Evolutionary conservation across 2,329 filamentous ascomycete genomes (phyloP).

Genomic region (Mariannaea sp.): DNA sequence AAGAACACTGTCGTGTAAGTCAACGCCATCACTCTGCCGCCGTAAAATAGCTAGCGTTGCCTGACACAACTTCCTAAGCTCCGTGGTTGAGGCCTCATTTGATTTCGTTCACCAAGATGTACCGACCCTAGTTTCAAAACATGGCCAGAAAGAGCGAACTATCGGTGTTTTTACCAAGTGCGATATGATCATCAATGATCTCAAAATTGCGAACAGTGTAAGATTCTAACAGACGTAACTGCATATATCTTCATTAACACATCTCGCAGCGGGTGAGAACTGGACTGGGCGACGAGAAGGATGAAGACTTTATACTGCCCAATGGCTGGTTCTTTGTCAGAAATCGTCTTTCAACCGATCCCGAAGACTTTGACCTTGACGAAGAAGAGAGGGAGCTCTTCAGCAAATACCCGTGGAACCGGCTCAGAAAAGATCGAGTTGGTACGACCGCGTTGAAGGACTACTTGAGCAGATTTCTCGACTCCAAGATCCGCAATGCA

Average conservation of each 20-base stretch:
- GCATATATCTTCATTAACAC: constrained; percentile 1
- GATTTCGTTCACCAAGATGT: constrained; percentile 42
- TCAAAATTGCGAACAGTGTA: constrained; percentile 18
- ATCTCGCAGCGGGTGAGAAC: constrained; percentile 20
- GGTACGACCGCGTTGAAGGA: constrained; percentile 39
- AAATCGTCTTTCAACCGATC: constrained; percentile 38
- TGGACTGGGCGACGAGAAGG: constrained; percentile 1
- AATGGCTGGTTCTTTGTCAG: constrained; percentile 46
- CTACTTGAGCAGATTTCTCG: constrained; percentile 39
- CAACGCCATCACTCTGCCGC: not conserved
- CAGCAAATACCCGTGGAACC: constrained; percentile 36
- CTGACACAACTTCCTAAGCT: constrained; percentile 34
- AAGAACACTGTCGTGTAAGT: constrained; percentile 48
- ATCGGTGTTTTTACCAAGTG: constrained; percentile 48
- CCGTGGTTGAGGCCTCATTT: constrained; percentile 40
- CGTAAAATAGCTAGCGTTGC: not conserved
- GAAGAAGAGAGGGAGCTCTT: constrained; percentile 39
- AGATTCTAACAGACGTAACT: not conserved
- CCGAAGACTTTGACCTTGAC: constrained; percentile 33
- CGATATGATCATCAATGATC: constrained; percentile 32
- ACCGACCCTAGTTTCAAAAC: constrained; percentile 32
- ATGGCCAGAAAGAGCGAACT: constrained; percentile 39
- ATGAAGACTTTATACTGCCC: constrained; percentile 2
- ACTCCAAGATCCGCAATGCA: constrained; percentile 42
- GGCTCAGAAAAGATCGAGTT: constrained; percentile 30